phyloP scores from a whole-genome alignment of 2,329 filamentous ascomycete species.

The Alternaria alternata region DNA sequence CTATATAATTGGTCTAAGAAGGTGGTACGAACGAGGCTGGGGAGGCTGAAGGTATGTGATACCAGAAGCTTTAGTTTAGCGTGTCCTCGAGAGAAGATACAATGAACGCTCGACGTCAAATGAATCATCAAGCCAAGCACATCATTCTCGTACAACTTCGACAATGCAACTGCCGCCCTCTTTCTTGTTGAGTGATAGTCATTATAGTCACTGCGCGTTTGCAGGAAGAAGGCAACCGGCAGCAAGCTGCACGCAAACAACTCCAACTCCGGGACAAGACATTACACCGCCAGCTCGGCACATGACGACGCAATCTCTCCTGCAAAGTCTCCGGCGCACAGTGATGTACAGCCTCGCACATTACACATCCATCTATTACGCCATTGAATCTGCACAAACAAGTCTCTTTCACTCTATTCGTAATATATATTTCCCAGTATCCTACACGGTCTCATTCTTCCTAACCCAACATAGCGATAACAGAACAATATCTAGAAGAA shows the following conservation, averaged over 20 bases:
- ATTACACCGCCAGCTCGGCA: conserved; percentile 2
- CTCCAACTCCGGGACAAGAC: neutral
- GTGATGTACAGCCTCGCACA: neutral
- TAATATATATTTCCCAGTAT: neutral
- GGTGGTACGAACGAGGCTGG: conserved; percentile 3
- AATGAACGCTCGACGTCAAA: conserved; percentile 1
- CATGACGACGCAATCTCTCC: neutral
- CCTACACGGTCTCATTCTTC: neutral
- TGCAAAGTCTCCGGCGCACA: conserved; percentile 2
- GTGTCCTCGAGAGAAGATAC: conserved; percentile 9
- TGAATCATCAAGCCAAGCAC: conserved; percentile 9
- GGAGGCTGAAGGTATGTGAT: conserved; percentile 19
- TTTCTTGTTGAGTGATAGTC: neutral
- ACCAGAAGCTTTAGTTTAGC: conserved; percentile 12
- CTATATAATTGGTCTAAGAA: conserved; percentile 26
- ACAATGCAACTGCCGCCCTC: neutral
- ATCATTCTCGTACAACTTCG: neutral
- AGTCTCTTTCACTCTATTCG: conserved; percentile 6
- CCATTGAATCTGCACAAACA: neutral
- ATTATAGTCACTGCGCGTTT: neutral
- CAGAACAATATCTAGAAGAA: neutral
- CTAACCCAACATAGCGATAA: neutral
- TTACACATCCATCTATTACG: neutral
- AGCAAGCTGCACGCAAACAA: conserved; percentile 3
- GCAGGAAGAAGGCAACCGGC: neutral